Evolutionary conservation across 768 basidiomycete genomes (phyloP).

Genomic region (Leucogyrophana mollusca): DNA sequence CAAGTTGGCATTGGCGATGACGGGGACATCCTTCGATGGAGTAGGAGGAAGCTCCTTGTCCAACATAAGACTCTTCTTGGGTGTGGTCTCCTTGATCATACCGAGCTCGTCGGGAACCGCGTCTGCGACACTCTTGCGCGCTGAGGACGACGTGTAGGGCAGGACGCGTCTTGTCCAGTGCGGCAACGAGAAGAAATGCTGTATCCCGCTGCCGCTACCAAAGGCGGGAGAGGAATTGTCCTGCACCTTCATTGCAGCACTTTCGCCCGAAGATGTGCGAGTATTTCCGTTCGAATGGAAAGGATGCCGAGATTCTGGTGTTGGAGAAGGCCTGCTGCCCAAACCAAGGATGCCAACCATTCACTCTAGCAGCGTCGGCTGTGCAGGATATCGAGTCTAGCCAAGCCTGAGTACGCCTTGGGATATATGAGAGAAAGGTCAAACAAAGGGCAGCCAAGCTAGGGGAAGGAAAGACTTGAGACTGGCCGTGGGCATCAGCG

Average conservation of each 20-base stretch:
- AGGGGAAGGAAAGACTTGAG: slow-evolving; percentile 3
- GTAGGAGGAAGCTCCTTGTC: slow-evolving; percentile 55
- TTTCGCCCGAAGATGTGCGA: slow-evolving; percentile 41
- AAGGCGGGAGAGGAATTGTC: slow-evolving; percentile 43
- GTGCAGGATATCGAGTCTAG: no score
- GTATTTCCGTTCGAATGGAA: slow-evolving; percentile 35
- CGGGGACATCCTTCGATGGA: slow-evolving; percentile 30
- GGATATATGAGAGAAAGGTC: no score
- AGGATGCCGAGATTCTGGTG: slow-evolving; percentile 22
- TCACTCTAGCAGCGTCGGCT: no score
- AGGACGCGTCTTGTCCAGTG: slow-evolving; percentile 58
- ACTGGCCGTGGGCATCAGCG: slow-evolving; percentile 9
- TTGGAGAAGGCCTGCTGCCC: slow-evolving; percentile 32
- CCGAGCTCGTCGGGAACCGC: slow-evolving; percentile 22
- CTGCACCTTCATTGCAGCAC: slow-evolving; percentile 45
- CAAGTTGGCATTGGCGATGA: not conserved
- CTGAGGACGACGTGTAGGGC: slow-evolving; percentile 24
- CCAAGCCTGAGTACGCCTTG: no score
- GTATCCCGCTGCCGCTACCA: slow-evolving; percentile 24
- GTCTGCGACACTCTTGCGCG: slow-evolving; percentile 28
- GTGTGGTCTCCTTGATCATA: slow-evolving; percentile 14
- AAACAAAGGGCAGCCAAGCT: no score
- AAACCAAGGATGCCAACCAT: slow-evolving; percentile 41
- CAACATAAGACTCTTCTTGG: slow-evolving; percentile 10
- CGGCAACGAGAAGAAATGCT: slow-evolving; percentile 65